These are phyloP conservation scores for Fraxinus platypoda DNA, from an alignment of 305 asterid species.

Conservation along the genomic window DNA sequence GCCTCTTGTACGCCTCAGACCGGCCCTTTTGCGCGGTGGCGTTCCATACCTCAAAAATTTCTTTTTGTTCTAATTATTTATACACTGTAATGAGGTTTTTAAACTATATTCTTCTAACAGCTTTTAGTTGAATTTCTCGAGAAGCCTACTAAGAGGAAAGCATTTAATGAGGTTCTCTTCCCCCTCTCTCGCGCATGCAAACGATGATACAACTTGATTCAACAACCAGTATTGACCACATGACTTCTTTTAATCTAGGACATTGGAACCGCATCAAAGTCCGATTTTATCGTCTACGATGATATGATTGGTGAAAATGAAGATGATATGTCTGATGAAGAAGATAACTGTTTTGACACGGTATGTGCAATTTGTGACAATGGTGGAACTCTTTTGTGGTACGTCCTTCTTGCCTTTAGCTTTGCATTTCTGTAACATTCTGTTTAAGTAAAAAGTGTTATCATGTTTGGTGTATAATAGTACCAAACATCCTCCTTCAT, in stretches of 20 bases:
- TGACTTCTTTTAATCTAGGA: conserved; percentile 39
- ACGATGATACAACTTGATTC: conserved; percentile 1
- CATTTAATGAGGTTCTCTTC: conserved; percentile 46
- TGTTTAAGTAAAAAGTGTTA: background rate
- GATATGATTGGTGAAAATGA: conserved; percentile 33
- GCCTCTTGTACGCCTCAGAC: no score
- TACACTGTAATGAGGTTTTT: background rate
- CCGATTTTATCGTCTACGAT: conserved; percentile 65
- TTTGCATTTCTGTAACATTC: conserved; percentile 5
- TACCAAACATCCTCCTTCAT: background rate
- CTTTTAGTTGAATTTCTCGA: conserved; percentile 51
- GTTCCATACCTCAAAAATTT: no score
- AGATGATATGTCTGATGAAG: conserved; percentile 39
- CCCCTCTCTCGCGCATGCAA: conserved; percentile 7
- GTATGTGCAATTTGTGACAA: conserved; percentile 83
- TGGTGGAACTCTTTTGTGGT: conserved; percentile 65
- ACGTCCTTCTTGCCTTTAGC: conserved; percentile 25
- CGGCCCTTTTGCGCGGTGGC: no score
- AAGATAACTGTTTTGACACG: conserved; percentile 55
- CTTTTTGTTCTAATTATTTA: background rate
- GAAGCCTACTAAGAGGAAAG: conserved; percentile 54
- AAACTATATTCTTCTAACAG: conserved; percentile 37
- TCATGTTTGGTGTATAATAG: background rate
- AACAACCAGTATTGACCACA: background rate
- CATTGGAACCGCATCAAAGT: conserved; percentile 27